Evolutionary conservation across 352 stramenopile genomes (phyloP), one percentile per base, ranked within the genome.

Genomic region (Thraustotheca clavata): DNA sequence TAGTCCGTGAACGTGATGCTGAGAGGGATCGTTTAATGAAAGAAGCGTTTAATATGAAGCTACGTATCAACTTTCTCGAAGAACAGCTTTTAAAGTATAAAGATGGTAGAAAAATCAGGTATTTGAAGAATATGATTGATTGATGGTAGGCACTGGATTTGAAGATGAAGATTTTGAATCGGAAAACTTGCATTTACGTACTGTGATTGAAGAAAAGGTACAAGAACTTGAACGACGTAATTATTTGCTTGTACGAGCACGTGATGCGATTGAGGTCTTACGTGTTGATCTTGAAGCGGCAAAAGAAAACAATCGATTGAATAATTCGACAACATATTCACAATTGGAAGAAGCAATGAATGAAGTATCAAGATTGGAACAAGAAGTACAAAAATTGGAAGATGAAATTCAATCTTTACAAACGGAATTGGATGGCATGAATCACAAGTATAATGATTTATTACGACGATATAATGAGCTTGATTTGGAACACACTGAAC

Each of bases 11-110:
- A 65, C 41, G 57, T 1, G 57, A 65, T 22, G 41, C 57, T 75
- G 69, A 65, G 49, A 74, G 71, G 29, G 76, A 90, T 49, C 73
- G 74, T 2, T 70, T 92, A 4, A 70, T 75, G 26, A 88, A 83
- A 69, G 80, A 87, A 49, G 87, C 86, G 67, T 87, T 87, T 59
- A 89, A 89, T 71, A 76, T 87, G 68, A 75, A 75, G 67, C 63
- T 86, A 38, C 77, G 76, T 18, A 78, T 89, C 40, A 80, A 80
- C 32, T 76, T 77, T 36, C 69, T 89, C 0, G 80, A 92, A 57
- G 75, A 90, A 60, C 75, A 77, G n/a, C 68, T 92, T 49, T 57
- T 80, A 29, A 74, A 74, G 27, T 75, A 81, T 61, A 83, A 83
- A 62, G 69, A 87, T 49, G 79, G 75, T 65, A 26, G 8, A 18